Evolutionary conservation across 1,284 basidiomycete genomes (phyloP), one percentile per base, ranked within the genome.

Genomic region (Sphagnurus paluster): DNA sequence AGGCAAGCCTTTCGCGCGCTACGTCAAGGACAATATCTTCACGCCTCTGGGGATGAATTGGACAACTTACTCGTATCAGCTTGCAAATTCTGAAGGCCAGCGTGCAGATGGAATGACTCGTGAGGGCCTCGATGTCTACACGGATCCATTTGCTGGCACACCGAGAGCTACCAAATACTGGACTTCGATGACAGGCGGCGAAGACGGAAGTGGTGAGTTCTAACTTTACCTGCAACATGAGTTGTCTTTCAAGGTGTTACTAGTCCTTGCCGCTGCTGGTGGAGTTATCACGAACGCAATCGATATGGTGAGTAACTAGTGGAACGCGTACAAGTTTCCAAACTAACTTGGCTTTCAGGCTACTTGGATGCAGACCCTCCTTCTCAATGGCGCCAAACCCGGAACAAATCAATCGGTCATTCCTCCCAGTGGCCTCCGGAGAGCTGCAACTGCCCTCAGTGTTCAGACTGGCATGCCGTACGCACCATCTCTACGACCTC

Each of bases 41-140:
- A 46, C 56, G 7, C 66, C 66, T 1, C 57, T 72, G 3, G 60
- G 58, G 9, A 65, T 72, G 65, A 58, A 58, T 3, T 55, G 60
- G 0, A 65, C 69, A 5, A 69, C 69, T 1, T 71, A 65, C 48
- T 65, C 60, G 16, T 54, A 45, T 16, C 37, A 49, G n/a, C 49
- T 58, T 0, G 58, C 56, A 3, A 56, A 61, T 30, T 63, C 65
- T 0, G 40, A 54, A 5, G 49, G 53, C 2, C 59, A 63, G 1
- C 54, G 53, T 7, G 61, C 62, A 1, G 61, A 70, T 23, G 54
- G 57, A 4, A 42, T 53, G 47, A 25, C 35, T 2, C 35, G 41
- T 19, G 38, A 51, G 14, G 40, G 34, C 9, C 11, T 39, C 14
- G 28, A 41, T 19, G 17, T 39, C 9, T 40, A 33, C 14, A 19